These are phyloP conservation scores for Phytophthora podocarpi DNA, from an alignment of 352 stramenopile genomes.

Conservation along the genomic window DNA sequence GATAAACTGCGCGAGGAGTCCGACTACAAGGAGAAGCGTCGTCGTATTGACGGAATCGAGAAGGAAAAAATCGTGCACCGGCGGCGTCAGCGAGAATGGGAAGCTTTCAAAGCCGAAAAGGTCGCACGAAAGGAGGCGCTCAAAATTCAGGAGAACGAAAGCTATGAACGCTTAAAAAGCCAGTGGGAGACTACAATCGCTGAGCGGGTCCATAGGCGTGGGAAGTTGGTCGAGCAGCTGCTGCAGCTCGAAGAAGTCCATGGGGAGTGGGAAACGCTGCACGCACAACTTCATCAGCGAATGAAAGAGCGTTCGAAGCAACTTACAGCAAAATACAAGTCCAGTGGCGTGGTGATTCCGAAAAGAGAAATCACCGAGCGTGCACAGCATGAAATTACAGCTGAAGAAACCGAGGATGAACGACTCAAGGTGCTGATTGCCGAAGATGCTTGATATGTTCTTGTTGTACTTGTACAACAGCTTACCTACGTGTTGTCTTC, in stretches of 20 bases:
- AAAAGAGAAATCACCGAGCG: slow-evolving; percentile 53
- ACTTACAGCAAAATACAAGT: slow-evolving; percentile 53
- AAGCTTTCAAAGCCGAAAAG: slow-evolving; percentile 50
- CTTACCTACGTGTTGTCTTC: slow-evolving; percentile 2
- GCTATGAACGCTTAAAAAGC: slow-evolving; percentile 43
- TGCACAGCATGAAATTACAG: slow-evolving; percentile 57
- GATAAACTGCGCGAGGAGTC: slow-evolving; percentile 55
- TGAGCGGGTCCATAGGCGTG: slow-evolving; percentile 28
- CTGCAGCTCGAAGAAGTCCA: slow-evolving; percentile 55
- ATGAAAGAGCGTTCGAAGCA: slow-evolving; percentile 45
- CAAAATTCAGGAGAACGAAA: slow-evolving; percentile 42
- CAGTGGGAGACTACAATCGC: slow-evolving; percentile 51
- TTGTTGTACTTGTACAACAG: no score
- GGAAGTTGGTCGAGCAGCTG: slow-evolving; percentile 52
- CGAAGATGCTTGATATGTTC: neutral
- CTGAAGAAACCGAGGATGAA: slow-evolving; percentile 57
- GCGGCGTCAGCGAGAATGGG: slow-evolving; percentile 62
- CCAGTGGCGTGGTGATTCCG: slow-evolving; percentile 44
- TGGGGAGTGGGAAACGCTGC: slow-evolving; percentile 49
- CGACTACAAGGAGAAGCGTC: slow-evolving; percentile 47
- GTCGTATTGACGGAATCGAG: slow-evolving; percentile 56
- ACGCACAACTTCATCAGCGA: slow-evolving; percentile 40
- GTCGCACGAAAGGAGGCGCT: slow-evolving; percentile 45
- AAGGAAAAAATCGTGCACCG: slow-evolving; percentile 68
- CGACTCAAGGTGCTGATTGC: slow-evolving; percentile 29